A percentile compares a stretch with the other conserved stretches of the same genome.
phyloP scores from a whole-genome alignment of 495 filamentous ascomycete genomes.

The Rhypophila decipiens region DNA sequence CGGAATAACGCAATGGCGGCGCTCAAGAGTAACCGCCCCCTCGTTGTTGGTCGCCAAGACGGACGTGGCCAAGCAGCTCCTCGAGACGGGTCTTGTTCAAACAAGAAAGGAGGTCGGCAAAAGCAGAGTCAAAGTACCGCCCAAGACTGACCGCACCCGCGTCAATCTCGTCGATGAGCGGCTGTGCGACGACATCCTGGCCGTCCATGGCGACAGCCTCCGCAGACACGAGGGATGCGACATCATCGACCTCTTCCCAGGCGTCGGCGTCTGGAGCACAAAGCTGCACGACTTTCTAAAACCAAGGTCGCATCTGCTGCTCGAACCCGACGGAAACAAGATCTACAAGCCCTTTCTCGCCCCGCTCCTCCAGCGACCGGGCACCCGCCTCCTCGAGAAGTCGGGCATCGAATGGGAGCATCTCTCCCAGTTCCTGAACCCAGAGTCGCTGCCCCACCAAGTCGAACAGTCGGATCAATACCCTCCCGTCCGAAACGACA shows the following conservation, averaged over 20 bases:
- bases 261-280: slow-evolving; percentile 63
- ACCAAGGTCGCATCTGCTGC: slow-evolving; percentile 71
- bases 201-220: slow-evolving; percentile 43
- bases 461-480: slow-evolving; percentile 16
- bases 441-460: slow-evolving; percentile 47
- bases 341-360: slow-evolving; percentile 53
- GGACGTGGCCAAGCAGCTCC: neutral
- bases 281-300: slow-evolving; percentile 66
- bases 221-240: slow-evolving; percentile 60
- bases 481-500: slow-evolving; percentile 53
- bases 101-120: neutral
- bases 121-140: neutral
- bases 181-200: slow-evolving; percentile 47
- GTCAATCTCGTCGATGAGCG: slow-evolving; percentile 51
- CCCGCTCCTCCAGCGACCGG: slow-evolving; percentile 51
- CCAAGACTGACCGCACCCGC: slow-evolving; percentile 14
- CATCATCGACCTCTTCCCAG: slow-evolving; percentile 80
- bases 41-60: neutral
- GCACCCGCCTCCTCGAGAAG: slow-evolving; percentile 46
- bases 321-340: slow-evolving; percentile 53
- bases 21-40: neutral
- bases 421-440: slow-evolving; percentile 39
- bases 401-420: slow-evolving; percentile 45
- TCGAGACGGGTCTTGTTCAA: neutral
- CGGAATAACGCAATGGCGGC: neutral